A percentile compares a stretch with the other conserved stretches of the same genome.
Conservation (phyloP, 495 filamentous ascomycete species). For the Glonium stellatum region DNA sequence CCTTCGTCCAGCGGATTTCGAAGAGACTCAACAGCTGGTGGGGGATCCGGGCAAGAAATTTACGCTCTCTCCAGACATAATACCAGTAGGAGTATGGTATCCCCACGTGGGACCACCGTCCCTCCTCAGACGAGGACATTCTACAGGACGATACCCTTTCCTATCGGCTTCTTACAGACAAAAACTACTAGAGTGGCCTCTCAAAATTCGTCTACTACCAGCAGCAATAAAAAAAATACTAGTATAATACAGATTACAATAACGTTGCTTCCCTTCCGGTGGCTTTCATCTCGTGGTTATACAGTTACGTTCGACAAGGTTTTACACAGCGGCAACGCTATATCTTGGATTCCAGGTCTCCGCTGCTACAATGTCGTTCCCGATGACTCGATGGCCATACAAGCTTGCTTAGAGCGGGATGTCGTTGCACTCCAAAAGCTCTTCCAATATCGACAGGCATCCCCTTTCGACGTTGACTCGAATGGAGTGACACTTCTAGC, state of each 20-base stretch:
- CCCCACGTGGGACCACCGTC: neutral
- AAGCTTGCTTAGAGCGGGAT: conserved; percentile 5
- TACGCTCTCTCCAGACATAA: too few relatives aligned
- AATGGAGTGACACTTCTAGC: neutral
- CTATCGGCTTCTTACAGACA: conserved; percentile 10
- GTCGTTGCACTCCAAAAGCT: neutral
- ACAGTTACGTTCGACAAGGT: neutral
- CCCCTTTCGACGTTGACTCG: conserved; percentile 7
- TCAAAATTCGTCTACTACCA: neutral
- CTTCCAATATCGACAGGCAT: conserved; percentile 11
- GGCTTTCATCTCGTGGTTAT: conserved; percentile 6
- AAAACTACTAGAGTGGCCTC: neutral
- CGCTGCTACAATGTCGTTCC: conserved; percentile 5
- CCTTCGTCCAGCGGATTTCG: too few relatives aligned
- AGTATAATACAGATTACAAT: conserved; percentile 1
- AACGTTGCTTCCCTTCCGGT: conserved; percentile 8
- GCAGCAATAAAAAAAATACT: neutral
- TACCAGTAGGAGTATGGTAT: too few relatives aligned
- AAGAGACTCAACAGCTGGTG: too few relatives aligned
- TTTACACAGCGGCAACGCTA: neutral
- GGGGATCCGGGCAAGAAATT: too few relatives aligned
- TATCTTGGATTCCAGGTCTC: conserved; percentile 3
- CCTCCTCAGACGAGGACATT: neutral
- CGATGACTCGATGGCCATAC: conserved; percentile 3
- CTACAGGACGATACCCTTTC: neutral